Conservation (phyloP, 345 rosid genomes). For the Isatis tinctoria region DNA sequence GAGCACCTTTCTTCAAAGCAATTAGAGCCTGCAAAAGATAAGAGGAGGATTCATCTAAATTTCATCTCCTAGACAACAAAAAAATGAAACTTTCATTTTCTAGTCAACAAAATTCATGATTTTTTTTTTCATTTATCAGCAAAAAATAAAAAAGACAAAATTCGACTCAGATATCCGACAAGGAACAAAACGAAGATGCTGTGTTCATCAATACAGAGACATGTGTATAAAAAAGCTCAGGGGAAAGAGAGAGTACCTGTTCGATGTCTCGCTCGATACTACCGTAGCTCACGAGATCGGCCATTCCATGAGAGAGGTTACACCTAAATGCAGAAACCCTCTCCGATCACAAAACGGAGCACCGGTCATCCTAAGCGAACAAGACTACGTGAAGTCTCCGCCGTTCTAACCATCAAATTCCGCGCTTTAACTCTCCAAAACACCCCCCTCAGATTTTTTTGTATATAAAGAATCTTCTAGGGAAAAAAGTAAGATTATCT, state of each 20-base stretch:
- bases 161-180: neutral
- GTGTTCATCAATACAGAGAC: neutral
- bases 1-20: constrained; percentile 91
- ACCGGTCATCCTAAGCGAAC: constrained; percentile 78
- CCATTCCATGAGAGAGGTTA: constrained; percentile 93
- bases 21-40: constrained; percentile 63
- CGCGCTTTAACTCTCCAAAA: constrained; percentile 20
- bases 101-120: neutral
- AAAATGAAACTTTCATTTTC: neutral
- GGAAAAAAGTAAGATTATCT: neutral
- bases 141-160: neutral
- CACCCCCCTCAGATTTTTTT: constrained; percentile 13
- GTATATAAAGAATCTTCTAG: no score
- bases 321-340: constrained; percentile 59
- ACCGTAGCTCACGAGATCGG: constrained; percentile 93
- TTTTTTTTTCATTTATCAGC: neutral
- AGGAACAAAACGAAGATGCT: neutral
- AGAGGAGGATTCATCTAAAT: neutral
- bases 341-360: constrained; percentile 72
- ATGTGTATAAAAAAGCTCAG: neutral
- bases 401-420: constrained; percentile 35
- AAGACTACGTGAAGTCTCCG: constrained; percentile 33
- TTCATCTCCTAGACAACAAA: neutral
- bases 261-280: constrained; percentile 78
- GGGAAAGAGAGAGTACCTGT: constrained; percentile 42